phyloP scores from a whole-genome alignment of 129 eudicot species.

The Centaurea solstitialis region DNA sequence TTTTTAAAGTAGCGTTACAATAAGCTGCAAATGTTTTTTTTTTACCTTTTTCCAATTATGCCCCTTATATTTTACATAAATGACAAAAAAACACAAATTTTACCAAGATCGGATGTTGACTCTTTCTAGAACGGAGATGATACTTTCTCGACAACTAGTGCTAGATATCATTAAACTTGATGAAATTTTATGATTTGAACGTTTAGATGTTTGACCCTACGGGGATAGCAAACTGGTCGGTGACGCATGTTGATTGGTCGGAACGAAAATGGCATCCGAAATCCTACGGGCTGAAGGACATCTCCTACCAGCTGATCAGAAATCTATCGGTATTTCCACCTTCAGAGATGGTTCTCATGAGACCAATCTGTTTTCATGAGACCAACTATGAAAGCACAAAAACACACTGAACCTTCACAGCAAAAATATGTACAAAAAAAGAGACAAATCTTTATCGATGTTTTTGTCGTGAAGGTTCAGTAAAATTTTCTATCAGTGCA shows the following conservation, averaged over 20 bases:
- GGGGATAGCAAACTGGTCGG: slow-evolving; percentile 91
- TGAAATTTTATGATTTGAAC: slow-evolving; percentile 9
- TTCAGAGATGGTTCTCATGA: background rate
- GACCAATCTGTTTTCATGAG: too few species aligned
- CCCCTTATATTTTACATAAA: background rate
- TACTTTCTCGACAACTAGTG: background rate
- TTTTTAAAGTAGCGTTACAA: background rate
- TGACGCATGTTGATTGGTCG: slow-evolving; percentile 97
- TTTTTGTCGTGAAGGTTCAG: too few species aligned
- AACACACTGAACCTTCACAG: too few species aligned
- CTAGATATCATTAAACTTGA: background rate
- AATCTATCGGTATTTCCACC: slow-evolving; percentile 59
- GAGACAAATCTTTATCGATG: too few species aligned
- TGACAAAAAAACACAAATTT: background rate
- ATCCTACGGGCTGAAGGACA: slow-evolving; percentile 62
- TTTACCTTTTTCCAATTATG: background rate
- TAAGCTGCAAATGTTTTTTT: background rate
- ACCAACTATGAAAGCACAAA: too few species aligned
- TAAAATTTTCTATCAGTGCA: too few species aligned
- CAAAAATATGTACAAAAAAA: too few species aligned
- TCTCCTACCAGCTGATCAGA: slow-evolving; percentile 55
- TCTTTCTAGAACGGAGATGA: background rate
- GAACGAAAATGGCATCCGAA: slow-evolving; percentile 98
- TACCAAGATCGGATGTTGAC: background rate
- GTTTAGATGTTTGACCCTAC: slow-evolving; percentile 84